Conservation (phyloP, 2,329 filamentous ascomycete species). For the Fusarium marasasianum region DNA sequence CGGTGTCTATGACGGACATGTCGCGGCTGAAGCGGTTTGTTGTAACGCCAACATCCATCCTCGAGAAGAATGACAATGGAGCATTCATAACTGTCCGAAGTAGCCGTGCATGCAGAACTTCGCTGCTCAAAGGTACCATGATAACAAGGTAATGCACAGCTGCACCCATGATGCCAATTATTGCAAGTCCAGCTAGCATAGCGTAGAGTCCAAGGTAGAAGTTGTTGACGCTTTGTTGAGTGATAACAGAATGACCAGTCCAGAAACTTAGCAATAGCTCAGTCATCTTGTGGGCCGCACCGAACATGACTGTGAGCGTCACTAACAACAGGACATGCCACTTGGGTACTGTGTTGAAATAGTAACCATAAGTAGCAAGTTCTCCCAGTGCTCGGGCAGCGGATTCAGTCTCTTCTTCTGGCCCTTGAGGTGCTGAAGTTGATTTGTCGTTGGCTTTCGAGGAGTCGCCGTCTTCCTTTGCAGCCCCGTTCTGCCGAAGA, state of each 20-base stretch:
- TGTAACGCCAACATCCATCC: conserved; percentile 49
- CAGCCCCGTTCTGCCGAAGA: neutral
- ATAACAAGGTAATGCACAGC: conserved; percentile 3
- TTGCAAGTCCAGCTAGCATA: conserved; percentile 13
- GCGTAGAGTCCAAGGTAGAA: conserved; percentile 27
- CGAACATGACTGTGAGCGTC: neutral
- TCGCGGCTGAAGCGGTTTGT: conserved; percentile 54
- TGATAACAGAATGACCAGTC: conserved; percentile 10
- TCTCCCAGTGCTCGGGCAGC: neutral
- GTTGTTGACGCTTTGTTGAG: conserved; percentile 7
- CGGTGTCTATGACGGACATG: conserved; percentile 48
- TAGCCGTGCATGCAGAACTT: conserved; percentile 17
- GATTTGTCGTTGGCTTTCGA: neutral
- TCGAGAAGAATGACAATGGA: conserved; percentile 50
- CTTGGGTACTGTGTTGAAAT: conserved; percentile 7
- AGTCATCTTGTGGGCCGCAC: conserved; percentile 22
- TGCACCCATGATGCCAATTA: neutral
- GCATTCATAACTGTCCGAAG: conserved; percentile 34
- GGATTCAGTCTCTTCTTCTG: neutral
- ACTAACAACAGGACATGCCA: conserved; percentile 1
- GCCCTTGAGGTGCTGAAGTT: neutral
- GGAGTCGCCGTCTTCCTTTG: neutral
- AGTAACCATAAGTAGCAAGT: conserved; percentile 12
- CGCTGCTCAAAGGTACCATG: conserved; percentile 6
- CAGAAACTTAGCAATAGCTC: conserved; percentile 26